Evolutionary conservation across 1,284 basidiomycete genomes (phyloP).

Genomic region (Sanguinoderma infundibulare): DNA sequence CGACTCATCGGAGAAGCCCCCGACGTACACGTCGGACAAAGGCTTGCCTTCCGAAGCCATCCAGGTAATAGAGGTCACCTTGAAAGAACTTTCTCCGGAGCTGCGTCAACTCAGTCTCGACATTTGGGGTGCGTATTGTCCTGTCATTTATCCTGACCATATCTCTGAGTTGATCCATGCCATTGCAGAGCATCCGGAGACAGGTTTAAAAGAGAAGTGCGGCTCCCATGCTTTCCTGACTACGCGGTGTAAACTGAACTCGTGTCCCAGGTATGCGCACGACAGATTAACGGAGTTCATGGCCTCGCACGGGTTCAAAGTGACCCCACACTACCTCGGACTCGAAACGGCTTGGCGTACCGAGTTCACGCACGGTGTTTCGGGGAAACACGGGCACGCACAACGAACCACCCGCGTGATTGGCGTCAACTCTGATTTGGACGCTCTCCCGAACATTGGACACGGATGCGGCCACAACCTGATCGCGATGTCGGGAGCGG

Average conservation of each 20-base stretch:
- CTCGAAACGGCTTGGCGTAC: constrained; percentile 77
- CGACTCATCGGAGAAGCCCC: constrained; percentile 21
- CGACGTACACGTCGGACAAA: constrained; percentile 19
- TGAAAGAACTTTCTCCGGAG: constrained; percentile 57
- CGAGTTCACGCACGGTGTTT: constrained; percentile 44
- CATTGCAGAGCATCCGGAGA: constrained; percentile 33
- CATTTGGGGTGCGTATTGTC: constrained; percentile 57
- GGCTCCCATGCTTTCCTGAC: constrained; percentile 20
- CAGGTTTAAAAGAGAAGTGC: constrained; percentile 35
- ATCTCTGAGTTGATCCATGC: not conserved
- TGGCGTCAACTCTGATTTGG: constrained; percentile 80
- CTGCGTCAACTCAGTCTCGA: constrained; percentile 66
- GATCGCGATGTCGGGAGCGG: constrained; percentile 82
- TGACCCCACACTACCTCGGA: constrained; percentile 55
- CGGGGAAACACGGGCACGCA: not conserved
- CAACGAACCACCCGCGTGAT: constrained; percentile 51
- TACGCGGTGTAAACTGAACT: not conserved
- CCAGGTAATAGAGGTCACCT: constrained; percentile 57
- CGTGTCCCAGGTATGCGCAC: constrained; percentile 38
- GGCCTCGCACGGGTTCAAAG: constrained; percentile 56
- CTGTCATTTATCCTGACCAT: not conserved
- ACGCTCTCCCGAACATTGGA: constrained; percentile 60
- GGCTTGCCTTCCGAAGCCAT: constrained; percentile 42
- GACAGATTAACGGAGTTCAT: constrained; percentile 42
- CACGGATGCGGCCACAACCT: constrained; percentile 89